A percentile compares a stretch with the other conserved stretches of the same genome.
Evolutionary conservation across 176 grass and related monocot species (phyloP).

Genomic region (Puccinellia tenuiflora): DNA sequence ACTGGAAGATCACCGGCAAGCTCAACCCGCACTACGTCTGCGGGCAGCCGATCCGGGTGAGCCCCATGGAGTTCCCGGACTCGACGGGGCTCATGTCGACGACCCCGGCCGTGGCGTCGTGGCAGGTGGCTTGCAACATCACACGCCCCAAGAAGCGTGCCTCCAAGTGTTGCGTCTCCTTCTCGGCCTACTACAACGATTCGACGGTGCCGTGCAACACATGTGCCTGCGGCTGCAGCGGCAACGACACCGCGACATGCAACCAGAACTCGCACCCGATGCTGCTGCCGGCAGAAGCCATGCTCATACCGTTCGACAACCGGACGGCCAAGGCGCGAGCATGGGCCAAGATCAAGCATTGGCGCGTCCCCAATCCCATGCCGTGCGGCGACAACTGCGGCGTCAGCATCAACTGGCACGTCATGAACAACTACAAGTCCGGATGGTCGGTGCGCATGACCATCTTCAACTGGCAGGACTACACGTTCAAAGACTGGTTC

Average conservation of each 20-base stretch:
- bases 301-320: constrained; percentile 72
- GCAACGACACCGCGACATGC: constrained; percentile 38
- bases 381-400: constrained; percentile 75
- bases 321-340: constrained; percentile 66
- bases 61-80: constrained; percentile 75
- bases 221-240: constrained; percentile 64
- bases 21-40: constrained; percentile 70
- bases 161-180: constrained; percentile 82
- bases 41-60: constrained; percentile 58
- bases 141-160: constrained; percentile 50
- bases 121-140: constrained; percentile 91
- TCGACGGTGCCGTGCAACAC: constrained; percentile 77
- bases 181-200: constrained; percentile 83
- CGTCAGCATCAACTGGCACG: constrained; percentile 90
- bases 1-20: constrained; percentile 73
- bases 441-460: constrained; percentile 79
- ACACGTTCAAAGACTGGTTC: constrained; percentile 98
- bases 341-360: constrained; percentile 87
- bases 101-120: constrained; percentile 63
- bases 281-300: constrained; percentile 68
- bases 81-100: constrained; percentile 63
- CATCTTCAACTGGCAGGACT: constrained; percentile 89
- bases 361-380: constrained; percentile 41
- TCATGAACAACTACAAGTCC: constrained; percentile 71
- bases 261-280: constrained; percentile 43